Base-by-base conservation (phyloP, 2,329 filamentous ascomycete species). In the Phyllachora maydis region DNA sequence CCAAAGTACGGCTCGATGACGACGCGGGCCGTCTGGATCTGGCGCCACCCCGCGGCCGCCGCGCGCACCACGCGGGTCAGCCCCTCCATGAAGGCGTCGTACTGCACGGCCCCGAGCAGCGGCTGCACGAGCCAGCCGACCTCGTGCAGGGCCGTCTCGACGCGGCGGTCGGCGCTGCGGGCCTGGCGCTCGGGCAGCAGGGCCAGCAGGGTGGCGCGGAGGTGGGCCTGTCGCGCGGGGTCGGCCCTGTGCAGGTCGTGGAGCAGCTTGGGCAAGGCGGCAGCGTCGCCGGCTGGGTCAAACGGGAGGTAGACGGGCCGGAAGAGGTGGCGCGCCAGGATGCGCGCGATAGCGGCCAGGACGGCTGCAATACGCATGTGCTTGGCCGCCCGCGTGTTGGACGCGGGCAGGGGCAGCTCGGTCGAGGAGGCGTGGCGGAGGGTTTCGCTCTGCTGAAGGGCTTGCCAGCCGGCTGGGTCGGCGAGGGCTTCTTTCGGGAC, bases 1-100 rank as follows among this genome's bases (percentile, higher is more conserved):
- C 43, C 43, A 26, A 45, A 46, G 29, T 45, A 46, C 3, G 41
- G 41, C 35, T 47, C 44, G 28, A 47, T 41, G 37, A 45, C 45
- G 28, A 41, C 38, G 4, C 29, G 20, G 4, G 43, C 37, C 4
- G 31, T 16, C 30, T 47, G 44, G 23, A 47, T 40, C 16, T 33
- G 33, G 28, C 35, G 37, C 43, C 43, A 46, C 30, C 42, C 39
- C 13, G 35, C 36, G 28, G 40, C 41, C 1, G 40, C 41, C 3
- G 44, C 30, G 16, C 28, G 31, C 29, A 41, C 45, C 2, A 35
- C 35, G 9, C 19, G 25, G 26, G 38, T 35, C 9, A 47, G 37
- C 1, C 35, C 36, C 9, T 23, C 27, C 26, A 37, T 38, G 22
- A 46, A 45, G 7, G 37, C 32, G 28, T 41, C 42, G 19, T 41